These are phyloP conservation scores for Mycena vitilis DNA, from an alignment of 768 basidiomycete genomes.

Conservation along the genomic window DNA sequence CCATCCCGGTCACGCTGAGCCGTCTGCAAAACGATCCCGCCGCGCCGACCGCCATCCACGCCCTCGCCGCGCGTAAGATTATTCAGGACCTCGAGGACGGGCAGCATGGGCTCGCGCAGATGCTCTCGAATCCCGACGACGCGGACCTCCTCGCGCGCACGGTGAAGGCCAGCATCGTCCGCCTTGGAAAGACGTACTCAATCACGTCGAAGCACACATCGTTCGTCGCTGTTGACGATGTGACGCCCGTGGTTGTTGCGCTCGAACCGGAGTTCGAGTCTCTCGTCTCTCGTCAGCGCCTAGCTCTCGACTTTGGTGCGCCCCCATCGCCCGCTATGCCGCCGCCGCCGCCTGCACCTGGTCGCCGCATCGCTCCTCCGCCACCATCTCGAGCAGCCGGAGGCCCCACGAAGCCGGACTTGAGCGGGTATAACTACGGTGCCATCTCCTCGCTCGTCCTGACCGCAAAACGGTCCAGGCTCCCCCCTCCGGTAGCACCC, in stretches of 20 bases:
- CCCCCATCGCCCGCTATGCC: too few relatives aligned
- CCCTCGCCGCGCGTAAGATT: slow-evolving; percentile 35
- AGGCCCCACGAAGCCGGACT: neutral
- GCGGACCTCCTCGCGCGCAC: slow-evolving; percentile 17
- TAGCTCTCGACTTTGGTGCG: too few relatives aligned
- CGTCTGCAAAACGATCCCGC: slow-evolving; percentile 26
- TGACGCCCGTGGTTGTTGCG: neutral
- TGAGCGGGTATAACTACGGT: neutral
- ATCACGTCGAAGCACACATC: slow-evolving; percentile 34
- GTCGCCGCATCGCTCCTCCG: neutral
- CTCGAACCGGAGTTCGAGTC: too few relatives aligned
- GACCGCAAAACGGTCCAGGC: neutral
- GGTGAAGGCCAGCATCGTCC: slow-evolving; percentile 33
- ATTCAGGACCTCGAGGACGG: slow-evolving; percentile 38
- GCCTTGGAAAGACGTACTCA: slow-evolving; percentile 33
- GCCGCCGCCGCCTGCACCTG: too few relatives aligned
- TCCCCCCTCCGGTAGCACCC: too few relatives aligned
- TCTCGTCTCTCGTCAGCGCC: too few relatives aligned
- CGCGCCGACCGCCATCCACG: slow-evolving; percentile 32
- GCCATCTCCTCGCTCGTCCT: neutral
- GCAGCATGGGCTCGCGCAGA: slow-evolving; percentile 13
- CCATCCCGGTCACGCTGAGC: slow-evolving; percentile 28
- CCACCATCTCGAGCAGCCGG: neutral
- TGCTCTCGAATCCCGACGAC: slow-evolving; percentile 26
- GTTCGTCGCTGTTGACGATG: slow-evolving; percentile 35